Percentiles rank a stretch among this genome's conserved stretches.
Evolutionary conservation across 2,329 filamentous ascomycete genomes (phyloP).

Genomic region (Colletotrichum musae): DNA sequence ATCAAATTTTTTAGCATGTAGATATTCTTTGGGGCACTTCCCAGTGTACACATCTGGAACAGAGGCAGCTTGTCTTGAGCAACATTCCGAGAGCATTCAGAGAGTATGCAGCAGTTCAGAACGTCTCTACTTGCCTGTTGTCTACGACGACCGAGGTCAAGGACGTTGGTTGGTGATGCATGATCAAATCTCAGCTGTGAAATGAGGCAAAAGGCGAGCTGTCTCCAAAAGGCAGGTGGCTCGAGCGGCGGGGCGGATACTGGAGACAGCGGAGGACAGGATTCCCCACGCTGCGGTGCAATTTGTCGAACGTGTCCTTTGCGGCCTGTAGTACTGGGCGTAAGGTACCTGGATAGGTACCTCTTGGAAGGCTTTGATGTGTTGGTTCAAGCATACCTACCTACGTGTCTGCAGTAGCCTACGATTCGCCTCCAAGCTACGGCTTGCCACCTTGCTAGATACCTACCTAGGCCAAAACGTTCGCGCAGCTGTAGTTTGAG

Average conservation of each 20-base stretch:
- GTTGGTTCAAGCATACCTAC: not conserved
- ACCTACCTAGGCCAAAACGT: no score
- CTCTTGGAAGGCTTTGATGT: not conserved
- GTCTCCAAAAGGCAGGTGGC: constrained; percentile 37
- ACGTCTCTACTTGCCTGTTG: not conserved
- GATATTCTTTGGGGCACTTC: constrained; percentile 21
- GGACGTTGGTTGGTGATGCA: constrained; percentile 1
- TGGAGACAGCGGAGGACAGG: constrained; percentile 9
- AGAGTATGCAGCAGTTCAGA: no score
- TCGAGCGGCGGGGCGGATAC: constrained; percentile 29
- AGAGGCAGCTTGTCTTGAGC: not conserved
- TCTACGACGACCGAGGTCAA: not conserved
- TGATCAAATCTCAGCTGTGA: constrained; percentile 26
- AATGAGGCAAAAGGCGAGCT: constrained; percentile 24
- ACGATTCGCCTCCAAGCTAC: no score
- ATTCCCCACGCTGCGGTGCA: constrained; percentile 26
- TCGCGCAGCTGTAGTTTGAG: no score
- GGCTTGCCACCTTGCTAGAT: no score
- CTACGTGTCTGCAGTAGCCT: no score
- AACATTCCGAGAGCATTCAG: no score
- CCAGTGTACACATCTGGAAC: constrained; percentile 30
- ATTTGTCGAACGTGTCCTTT: constrained; percentile 38
- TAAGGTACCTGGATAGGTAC: no score
- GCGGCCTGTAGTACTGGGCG: not conserved
- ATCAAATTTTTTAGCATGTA: constrained; percentile 18